phyloP scores from a whole-genome alignment of 345 rosid genomes.

The sweet orange (Citrus sinensis) region DNA sequence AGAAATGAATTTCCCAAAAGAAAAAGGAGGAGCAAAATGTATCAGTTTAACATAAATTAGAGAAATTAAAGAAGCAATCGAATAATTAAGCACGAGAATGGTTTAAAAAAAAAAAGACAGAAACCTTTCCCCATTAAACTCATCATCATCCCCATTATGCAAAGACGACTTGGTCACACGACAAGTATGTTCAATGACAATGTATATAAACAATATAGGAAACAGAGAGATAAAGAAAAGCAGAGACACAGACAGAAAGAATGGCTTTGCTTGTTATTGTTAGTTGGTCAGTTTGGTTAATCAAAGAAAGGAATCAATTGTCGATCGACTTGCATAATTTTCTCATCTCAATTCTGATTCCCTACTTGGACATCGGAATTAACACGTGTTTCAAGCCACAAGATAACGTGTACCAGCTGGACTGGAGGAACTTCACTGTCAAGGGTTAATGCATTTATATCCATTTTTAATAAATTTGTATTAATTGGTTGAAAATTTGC shows the following conservation, averaged over 20 bases:
- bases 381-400: background rate
- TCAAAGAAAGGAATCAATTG: constrained; percentile 36
- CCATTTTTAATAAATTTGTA: no score
- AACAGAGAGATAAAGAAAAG: background rate
- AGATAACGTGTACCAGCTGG: background rate
- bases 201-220: background rate
- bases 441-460: no score
- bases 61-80: background rate
- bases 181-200: background rate
- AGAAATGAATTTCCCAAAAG: background rate
- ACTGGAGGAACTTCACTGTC: no score
- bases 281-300: background rate
- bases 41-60: no score
- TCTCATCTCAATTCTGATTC: constrained; percentile 9
- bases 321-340: background rate
- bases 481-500: no score
- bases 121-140: constrained; percentile 63
- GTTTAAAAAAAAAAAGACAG: background rate
- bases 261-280: constrained; percentile 5
- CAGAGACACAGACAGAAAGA: background rate
- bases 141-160: constrained; percentile 60
- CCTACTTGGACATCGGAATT: constrained; percentile 5
- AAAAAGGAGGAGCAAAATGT: background rate
- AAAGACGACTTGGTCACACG: background rate
- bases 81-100: background rate